Evolutionary conservation across 1,284 basidiomycete species (phyloP).

Genomic region (Malassezia japonica): DNA sequence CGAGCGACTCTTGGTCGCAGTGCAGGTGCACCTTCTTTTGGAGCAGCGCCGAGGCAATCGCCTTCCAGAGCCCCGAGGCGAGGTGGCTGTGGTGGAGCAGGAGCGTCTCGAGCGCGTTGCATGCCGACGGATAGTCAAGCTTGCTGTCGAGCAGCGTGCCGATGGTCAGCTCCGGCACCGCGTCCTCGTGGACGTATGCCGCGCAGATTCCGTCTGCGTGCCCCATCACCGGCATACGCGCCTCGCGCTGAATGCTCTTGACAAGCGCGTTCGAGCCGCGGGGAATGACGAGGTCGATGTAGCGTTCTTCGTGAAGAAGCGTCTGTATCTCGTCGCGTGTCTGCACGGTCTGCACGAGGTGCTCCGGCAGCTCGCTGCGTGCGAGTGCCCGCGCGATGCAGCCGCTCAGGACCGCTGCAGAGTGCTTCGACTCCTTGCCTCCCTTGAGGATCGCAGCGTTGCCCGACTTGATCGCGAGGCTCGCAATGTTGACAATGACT

Average conservation of each 20-base stretch:
- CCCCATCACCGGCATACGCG: constrained; percentile 94
- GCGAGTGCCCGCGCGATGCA: constrained; percentile 70
- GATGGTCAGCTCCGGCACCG: constrained; percentile 66
- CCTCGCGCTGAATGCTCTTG: constrained; percentile 73
- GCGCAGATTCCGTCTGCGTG: constrained; percentile 92
- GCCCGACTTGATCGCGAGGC: constrained; percentile 93
- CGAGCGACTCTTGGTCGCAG: constrained; percentile 57
- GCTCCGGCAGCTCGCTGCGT: constrained; percentile 57
- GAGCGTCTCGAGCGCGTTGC: constrained; percentile 85
- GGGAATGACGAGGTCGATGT: constrained; percentile 95
- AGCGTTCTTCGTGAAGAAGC: constrained; percentile 72
- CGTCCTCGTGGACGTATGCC: constrained; percentile 76
- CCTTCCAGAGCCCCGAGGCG: constrained; percentile 58
- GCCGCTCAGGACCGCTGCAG: constrained; percentile 23
- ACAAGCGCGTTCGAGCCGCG: constrained; percentile 88
- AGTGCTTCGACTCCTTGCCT: constrained; percentile 35
- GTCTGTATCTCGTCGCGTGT: constrained; percentile 83
- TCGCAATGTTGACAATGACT: constrained; percentile 93
- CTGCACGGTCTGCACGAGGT: constrained; percentile 84
- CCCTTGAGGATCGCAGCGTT: constrained; percentile 48
- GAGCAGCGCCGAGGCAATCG: constrained; percentile 65
- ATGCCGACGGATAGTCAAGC: constrained; percentile 92
- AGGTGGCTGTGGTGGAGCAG: constrained; percentile 62
- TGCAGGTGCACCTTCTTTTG: constrained; percentile 62
- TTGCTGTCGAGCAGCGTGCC: constrained; percentile 82